A percentile compares a stretch with the other conserved stretches of the same genome.
Evolutionary conservation across 495 filamentous ascomycete species (phyloP).

Genomic region (Aspergillus haitiensis): DNA sequence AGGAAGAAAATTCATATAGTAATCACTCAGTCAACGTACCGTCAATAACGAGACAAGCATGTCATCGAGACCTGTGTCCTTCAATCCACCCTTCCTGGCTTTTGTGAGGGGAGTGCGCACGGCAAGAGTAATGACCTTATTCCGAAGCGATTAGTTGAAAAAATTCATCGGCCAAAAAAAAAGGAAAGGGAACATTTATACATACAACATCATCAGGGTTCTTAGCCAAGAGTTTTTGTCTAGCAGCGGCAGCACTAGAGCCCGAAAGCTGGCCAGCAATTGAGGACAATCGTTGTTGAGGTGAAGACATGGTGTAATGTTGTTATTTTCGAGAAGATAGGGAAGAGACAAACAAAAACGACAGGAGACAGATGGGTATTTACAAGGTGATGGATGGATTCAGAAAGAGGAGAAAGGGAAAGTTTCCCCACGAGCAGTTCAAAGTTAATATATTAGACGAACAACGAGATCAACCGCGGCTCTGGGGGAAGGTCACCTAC

Average conservation of each 20-base stretch:
- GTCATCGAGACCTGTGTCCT: constrained; percentile 84
- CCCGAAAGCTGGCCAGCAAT: constrained; percentile 44
- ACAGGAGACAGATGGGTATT: neutral
- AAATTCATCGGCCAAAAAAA: neutral
- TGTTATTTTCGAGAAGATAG: neutral
- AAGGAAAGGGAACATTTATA: neutral
- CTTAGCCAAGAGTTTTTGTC: constrained; percentile 39
- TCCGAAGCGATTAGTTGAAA: neutral
- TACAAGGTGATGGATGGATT: constrained; percentile 1
- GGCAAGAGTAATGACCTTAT: constrained; percentile 79
- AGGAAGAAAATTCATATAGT: neutral
- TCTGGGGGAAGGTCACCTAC: constrained; percentile 10
- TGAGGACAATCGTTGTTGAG: constrained; percentile 44
- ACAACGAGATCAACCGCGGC: constrained; percentile 20
- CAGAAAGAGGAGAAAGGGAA: neutral
- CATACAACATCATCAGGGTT: constrained; percentile 49
- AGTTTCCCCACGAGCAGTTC: neutral
- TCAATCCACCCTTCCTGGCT: constrained; percentile 80
- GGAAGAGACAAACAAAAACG: constrained; percentile 2
- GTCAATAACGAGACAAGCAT: constrained; percentile 76
- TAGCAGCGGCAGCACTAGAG: constrained; percentile 30
- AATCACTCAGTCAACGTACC: constrained; percentile 47
- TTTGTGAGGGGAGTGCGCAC: constrained; percentile 79
- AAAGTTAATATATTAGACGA: constrained; percentile 1
- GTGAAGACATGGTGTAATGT: constrained; percentile 38